Evolutionary conservation across 202 grass and related monocot species (phyloP), one percentile per base, ranked within the genome.

Genomic region (Sporobolus alterniflorus): DNA sequence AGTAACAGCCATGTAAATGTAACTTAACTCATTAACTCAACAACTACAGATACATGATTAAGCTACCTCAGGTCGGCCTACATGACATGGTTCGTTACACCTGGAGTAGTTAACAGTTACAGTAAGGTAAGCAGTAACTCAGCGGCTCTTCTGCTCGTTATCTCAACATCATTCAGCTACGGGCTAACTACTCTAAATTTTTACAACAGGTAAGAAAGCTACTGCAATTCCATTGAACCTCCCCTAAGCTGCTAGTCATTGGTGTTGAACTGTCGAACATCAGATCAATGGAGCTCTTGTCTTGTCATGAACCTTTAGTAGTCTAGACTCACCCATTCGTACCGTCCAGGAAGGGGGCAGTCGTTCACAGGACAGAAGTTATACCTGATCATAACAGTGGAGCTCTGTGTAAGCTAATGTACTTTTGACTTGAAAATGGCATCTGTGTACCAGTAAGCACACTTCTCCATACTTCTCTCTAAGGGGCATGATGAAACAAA

Each of bases 321-420:
- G 91, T 91, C 90, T 77, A 94, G 69, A 76, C 84, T 91, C 61
- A 71, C 30, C 95, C 95, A 98, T 65, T 94, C 90, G 4, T 94
- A 98, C 41, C 88, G 92, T 22, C 95, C 95, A 21, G 86, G 85
- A 49, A 98, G 74, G 14, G 95, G 92, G 33, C 88, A 80, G 11
- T 77, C 92, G 17, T 86, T 91, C 75, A 85, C 92, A 5, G 88
- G 90, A 66, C 93, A 94, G 69, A 94, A 98, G 76, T 98, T 94
- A 36, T 98, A 98, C 92, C 95, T 98, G 83, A 52, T 61, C n/a
- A 79, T 0, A 75, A 44, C 11, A 81, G 33, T 57, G 31, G 18
- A 69, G 39, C 15, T 29, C 0, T 10, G 26, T 63, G 56, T 82
- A 71, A 79, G 79, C 21, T 30, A 31, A 62, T 5, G 49, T 72